Conservation (phyloP, 2,329 filamentous ascomycete genomes). For the Penicillium sp. region DNA sequence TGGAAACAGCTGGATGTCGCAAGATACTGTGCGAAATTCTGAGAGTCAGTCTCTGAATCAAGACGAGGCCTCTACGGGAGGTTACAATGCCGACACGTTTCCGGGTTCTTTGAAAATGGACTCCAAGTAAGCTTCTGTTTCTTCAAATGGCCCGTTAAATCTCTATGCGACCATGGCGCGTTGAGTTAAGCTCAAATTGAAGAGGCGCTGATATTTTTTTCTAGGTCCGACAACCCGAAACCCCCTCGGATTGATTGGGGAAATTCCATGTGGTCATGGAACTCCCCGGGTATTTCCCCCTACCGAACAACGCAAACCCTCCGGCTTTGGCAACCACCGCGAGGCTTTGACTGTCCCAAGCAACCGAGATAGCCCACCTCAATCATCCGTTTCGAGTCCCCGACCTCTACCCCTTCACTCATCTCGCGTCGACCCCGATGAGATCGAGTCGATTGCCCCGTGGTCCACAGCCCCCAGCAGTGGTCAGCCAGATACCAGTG, state of each 20-base stretch:
- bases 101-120: constrained; percentile 27
- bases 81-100: constrained; percentile 29
- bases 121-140: constrained; percentile 30
- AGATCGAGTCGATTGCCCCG: constrained; percentile 30
- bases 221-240: constrained; percentile 26
- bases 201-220: not conserved
- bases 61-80: constrained; percentile 23
- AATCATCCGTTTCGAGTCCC: constrained; percentile 21
- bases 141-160: not conserved
- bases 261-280: constrained; percentile 35
- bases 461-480: constrained; percentile 30
- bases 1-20: constrained; percentile 39
- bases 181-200: not conserved
- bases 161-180: not conserved
- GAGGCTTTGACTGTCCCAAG: constrained; percentile 35
- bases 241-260: constrained; percentile 28
- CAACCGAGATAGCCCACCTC: constrained; percentile 27
- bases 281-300: constrained; percentile 38
- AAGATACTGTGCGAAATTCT: constrained; percentile 39
- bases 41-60: constrained; percentile 21
- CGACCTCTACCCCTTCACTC: constrained; percentile 24
- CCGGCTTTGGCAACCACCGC: constrained; percentile 34
- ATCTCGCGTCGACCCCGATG: constrained; percentile 18
- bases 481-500: constrained; percentile 28
- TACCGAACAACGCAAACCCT: constrained; percentile 36